phyloP scores from a whole-genome alignment of 768 basidiomycete genomes.

The Suillus sp. region DNA sequence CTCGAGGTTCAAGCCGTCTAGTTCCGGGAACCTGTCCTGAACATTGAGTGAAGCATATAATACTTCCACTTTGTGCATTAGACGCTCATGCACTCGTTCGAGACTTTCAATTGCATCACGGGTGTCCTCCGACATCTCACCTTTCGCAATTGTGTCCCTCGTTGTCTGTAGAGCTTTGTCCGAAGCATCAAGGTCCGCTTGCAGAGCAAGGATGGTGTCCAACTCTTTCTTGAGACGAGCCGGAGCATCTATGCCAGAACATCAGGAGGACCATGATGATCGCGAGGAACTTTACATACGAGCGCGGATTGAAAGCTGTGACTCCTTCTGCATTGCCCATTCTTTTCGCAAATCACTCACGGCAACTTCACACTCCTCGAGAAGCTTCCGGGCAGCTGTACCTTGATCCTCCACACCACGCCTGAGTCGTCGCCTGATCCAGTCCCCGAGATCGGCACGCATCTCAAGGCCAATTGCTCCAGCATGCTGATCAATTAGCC shows the following conservation, averaged over 20 bases:
- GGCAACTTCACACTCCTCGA: constrained; percentile 1
- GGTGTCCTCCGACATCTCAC: constrained; percentile 11
- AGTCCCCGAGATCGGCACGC: constrained; percentile 34
- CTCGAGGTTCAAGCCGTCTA: constrained; percentile 24
- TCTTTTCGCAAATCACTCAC: constrained; percentile 2
- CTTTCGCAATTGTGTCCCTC: constrained; percentile 13
- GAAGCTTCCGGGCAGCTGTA: not conserved
- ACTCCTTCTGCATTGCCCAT: constrained; percentile 5
- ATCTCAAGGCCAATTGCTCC: too few relatives aligned
- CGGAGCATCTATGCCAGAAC: constrained; percentile 34
- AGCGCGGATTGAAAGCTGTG: constrained; percentile 14
- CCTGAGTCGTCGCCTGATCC: constrained; percentile 29
- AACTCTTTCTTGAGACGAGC: constrained; percentile 35
- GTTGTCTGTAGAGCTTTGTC: constrained; percentile 26
- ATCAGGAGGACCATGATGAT: not conserved
- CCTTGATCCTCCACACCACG: constrained; percentile 22
- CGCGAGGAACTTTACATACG: not conserved
- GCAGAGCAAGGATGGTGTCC: constrained; percentile 32
- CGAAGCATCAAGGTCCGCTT: constrained; percentile 29
- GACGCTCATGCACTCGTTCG: constrained; percentile 14
- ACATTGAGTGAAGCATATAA: constrained; percentile 40
- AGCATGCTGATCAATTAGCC: too few relatives aligned
- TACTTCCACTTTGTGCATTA: constrained; percentile 30
- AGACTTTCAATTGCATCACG: constrained; percentile 22
- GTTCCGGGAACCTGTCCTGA: constrained; percentile 33